These are phyloP conservation scores for Corymbia calophylla DNA, from an alignment of 441 rosid species.

Conservation along the genomic window DNA sequence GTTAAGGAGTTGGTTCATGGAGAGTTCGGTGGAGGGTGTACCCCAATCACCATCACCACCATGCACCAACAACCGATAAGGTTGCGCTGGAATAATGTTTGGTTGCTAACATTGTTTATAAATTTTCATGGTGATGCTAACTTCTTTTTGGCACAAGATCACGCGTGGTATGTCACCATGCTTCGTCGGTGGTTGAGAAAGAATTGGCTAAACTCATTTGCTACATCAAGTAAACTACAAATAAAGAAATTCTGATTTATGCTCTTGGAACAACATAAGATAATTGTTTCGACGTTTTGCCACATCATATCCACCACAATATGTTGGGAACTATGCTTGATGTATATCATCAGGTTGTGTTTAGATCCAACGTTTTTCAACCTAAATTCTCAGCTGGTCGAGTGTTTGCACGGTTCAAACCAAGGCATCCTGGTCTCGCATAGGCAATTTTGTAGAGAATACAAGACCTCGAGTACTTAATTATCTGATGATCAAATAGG, in stretches of 20 bases:
- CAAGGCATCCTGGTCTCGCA: background rate
- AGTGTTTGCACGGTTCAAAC: background rate
- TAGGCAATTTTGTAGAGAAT: background rate
- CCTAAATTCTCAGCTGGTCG: background rate
- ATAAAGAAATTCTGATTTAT: background rate
- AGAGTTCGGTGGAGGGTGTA: slow-evolving; percentile 1
- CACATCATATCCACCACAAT: background rate
- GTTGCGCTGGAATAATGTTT: background rate
- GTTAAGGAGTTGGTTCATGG: background rate
- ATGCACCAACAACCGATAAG: slow-evolving; percentile 7
- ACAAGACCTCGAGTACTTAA: background rate
- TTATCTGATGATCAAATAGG: background rate
- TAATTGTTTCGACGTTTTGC: background rate
- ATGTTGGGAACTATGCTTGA: background rate
- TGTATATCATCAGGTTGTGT: background rate
- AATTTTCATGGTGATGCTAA: background rate
- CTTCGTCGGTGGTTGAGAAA: background rate
- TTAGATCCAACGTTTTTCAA: background rate
- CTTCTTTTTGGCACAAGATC: background rate
- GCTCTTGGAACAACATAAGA: background rate
- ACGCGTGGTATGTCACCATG: background rate
- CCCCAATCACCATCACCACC: background rate
- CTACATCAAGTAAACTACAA: background rate
- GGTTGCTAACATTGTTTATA: background rate
- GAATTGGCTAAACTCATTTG: background rate